phyloP scores from a whole-genome alignment of 2,329 filamentous ascomycete genomes.

The Aciculosporium take region DNA sequence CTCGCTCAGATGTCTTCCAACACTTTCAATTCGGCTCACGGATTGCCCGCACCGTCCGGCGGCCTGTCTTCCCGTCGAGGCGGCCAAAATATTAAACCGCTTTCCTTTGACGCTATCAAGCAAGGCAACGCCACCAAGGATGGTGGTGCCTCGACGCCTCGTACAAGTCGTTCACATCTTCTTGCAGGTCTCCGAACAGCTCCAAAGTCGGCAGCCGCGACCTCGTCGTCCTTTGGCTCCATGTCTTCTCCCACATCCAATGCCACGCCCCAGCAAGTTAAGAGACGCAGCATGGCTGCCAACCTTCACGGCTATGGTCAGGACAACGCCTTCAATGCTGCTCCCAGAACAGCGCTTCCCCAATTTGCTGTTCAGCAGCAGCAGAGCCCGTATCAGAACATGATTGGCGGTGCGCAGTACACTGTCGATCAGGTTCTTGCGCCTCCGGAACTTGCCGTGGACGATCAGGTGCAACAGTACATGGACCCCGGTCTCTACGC shows the following conservation, averaged over 20 bases:
- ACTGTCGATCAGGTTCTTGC: conserved; percentile 81
- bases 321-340: conserved; percentile 27
- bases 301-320: conserved; percentile 31
- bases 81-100: conserved; percentile 76
- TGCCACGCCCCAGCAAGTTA: conserved; percentile 25
- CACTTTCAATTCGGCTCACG: conserved; percentile 56
- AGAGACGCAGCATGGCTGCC: conserved; percentile 29
- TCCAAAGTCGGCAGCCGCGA: conserved; percentile 67
- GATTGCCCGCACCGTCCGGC: conserved; percentile 60
- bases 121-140: conserved; percentile 54
- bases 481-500: conserved; percentile 81
- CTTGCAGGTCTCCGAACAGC: conserved; percentile 87
- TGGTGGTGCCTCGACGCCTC: conserved; percentile 62
- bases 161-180: conserved; percentile 88
- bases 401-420: conserved; percentile 36
- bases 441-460: conserved; percentile 65
- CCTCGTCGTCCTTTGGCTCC: conserved; percentile 57
- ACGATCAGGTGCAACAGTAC: conserved; percentile 52
- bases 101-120: conserved; percentile 63
- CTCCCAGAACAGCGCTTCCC: conserved; percentile 45
- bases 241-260: conserved; percentile 45
- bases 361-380: conserved; percentile 27
- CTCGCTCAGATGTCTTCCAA: conserved; percentile 98
- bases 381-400: conserved; percentile 16
- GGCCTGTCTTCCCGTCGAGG: conserved; percentile 77